These are phyloP conservation scores for Phytophthora pini DNA, from an alignment of 352 stramenopile species.

Conservation along the genomic window DNA sequence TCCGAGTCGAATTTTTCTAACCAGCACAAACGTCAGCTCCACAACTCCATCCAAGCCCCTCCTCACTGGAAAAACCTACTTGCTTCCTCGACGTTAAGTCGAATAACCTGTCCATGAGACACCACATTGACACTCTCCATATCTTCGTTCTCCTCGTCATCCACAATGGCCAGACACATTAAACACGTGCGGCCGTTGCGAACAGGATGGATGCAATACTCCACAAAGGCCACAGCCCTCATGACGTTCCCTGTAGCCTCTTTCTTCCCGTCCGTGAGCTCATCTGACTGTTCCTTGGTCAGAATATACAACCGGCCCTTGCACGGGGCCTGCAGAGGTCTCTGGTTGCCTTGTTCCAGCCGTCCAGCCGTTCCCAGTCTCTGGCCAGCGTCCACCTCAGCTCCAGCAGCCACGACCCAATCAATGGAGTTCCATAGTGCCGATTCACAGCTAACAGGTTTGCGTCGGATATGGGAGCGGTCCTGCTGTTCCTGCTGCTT, in stretches of 20 bases:
- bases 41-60: not conserved
- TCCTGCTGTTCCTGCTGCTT: conserved; percentile 26
- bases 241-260: conserved; percentile 6
- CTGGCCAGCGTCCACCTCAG: conserved; percentile 64
- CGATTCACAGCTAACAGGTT: conserved; percentile 47
- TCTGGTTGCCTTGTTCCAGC: conserved; percentile 67
- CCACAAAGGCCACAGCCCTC: conserved; percentile 59
- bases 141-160: conserved; percentile 73
- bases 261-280: conserved; percentile 23
- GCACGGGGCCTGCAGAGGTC: conserved; percentile 83
- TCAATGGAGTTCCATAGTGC: conserved; percentile 44
- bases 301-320: conserved; percentile 83
- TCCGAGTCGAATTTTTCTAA: conserved; percentile 87
- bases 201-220: conserved; percentile 84
- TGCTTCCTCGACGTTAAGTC: conserved; percentile 97
- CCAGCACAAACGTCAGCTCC: conserved; percentile 7
- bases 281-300: conserved; percentile 31
- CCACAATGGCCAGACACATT: conserved; percentile 80
- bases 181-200: conserved; percentile 79
- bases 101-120: conserved; percentile 90
- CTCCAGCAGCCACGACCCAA: conserved; percentile 57
- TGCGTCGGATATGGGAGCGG: conserved; percentile 64
- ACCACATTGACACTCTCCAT: conserved; percentile 84
- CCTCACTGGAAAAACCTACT: conserved; percentile 65
- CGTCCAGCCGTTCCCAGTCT: conserved; percentile 55